phyloP scores from a whole-genome alignment of 2,329 filamentous ascomycete species.

The Calonectria multiphialidica region DNA sequence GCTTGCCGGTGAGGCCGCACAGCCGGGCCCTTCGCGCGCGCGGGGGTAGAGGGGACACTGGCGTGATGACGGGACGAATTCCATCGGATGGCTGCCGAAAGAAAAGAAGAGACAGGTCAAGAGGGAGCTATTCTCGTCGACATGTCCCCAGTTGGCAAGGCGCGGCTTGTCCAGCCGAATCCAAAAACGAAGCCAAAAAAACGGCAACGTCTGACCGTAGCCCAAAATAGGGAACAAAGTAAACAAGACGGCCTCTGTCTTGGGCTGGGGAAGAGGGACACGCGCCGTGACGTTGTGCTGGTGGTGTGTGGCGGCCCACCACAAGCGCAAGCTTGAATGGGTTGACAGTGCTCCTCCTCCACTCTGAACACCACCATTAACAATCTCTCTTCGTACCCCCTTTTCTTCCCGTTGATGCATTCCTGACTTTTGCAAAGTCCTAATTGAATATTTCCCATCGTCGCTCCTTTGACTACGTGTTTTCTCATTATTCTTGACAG shows the following conservation, averaged over 20 bases:
- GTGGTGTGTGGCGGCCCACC: conserved; percentile 23
- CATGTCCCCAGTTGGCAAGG: background rate
- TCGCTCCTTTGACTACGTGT: background rate
- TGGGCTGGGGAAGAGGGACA: background rate
- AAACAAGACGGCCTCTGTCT: conserved; percentile 4
- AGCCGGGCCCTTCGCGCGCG: background rate
- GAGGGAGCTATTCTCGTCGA: background rate
- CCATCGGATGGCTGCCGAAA: background rate
- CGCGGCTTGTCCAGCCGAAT: background rate
- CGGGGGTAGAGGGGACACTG: background rate
- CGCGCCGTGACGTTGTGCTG: background rate
- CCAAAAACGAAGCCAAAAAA: background rate
- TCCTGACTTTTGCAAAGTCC: conserved; percentile 3
- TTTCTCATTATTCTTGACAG: background rate
- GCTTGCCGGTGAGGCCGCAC: conserved; percentile 18
- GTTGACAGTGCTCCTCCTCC: background rate
- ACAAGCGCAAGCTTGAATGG: background rate
- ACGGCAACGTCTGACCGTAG: background rate
- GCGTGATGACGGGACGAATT: conserved; percentile 2
- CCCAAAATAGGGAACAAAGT: background rate
- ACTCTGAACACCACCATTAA: conserved; percentile 17
- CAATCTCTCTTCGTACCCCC: conserved; percentile 18
- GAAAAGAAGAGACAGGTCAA: background rate
- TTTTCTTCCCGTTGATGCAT: conserved; percentile 14
- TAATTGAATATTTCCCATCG: conserved; percentile 9